These are phyloP conservation scores for Gnomoniopsis smithogilvyi DNA, from an alignment of 2,329 filamentous ascomycete species.

Conservation along the genomic window DNA sequence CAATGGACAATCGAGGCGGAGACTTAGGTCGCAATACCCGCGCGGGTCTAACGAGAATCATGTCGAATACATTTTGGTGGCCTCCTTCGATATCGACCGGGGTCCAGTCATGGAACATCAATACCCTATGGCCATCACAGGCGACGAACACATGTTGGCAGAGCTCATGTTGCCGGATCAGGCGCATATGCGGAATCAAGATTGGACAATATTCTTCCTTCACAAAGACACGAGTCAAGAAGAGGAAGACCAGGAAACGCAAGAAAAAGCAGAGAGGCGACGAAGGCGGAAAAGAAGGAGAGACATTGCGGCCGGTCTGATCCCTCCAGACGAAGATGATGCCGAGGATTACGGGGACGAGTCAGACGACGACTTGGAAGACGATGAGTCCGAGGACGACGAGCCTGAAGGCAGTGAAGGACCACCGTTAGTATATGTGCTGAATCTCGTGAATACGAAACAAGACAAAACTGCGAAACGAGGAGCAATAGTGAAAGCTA, in stretches of 20 bases:
- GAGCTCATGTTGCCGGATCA: constrained; percentile 98
- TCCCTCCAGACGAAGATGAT: constrained; percentile 46
- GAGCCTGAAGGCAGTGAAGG: constrained; percentile 74
- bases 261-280: constrained; percentile 51
- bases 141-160: constrained; percentile 96
- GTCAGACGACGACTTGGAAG: constrained; percentile 47
- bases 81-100: constrained; percentile 94
- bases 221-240: constrained; percentile 89
- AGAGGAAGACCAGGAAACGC: constrained; percentile 72
- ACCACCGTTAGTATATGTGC: constrained; percentile 90
- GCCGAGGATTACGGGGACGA: constrained; percentile 41
- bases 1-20: constrained; percentile 49
- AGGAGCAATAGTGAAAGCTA: constrained; percentile 93
- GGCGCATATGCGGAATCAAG: constrained; percentile 88
- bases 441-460: constrained; percentile 97
- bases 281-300: constrained; percentile 49
- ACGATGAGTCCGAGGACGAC: constrained; percentile 52
- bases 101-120: constrained; percentile 99
- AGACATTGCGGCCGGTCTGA: constrained; percentile 47
- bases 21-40: constrained; percentile 72
- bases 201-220: constrained; percentile 99
- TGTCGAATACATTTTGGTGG: constrained; percentile 98
- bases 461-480: constrained; percentile 90
- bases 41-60: constrained; percentile 77
- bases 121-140: constrained; percentile 90